A percentile compares a stretch with the other conserved stretches of the same genome.
Evolutionary conservation across 768 basidiomycete species (phyloP).

Genomic region (Daedaleopsis sinensis): DNA sequence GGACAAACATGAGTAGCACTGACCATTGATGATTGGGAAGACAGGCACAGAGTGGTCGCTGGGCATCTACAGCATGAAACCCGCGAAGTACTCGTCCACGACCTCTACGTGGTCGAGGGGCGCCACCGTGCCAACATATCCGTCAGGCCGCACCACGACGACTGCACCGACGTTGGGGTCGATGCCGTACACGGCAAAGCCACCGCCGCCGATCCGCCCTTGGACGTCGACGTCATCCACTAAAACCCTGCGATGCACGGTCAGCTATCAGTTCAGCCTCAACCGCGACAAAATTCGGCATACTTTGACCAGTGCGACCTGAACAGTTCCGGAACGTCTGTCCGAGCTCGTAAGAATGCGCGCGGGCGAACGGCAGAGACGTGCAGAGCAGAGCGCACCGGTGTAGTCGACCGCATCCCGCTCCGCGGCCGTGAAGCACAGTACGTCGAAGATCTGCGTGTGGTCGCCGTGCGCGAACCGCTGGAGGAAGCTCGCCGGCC

Average conservation of each 20-base stretch:
- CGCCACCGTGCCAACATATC: slow-evolving; percentile 63
- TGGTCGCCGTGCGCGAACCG: slow-evolving; percentile 25
- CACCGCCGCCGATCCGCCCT: slow-evolving; percentile 52
- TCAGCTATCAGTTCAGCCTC: not conserved
- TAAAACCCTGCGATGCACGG: slow-evolving; percentile 46
- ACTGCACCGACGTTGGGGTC: slow-evolving; percentile 45
- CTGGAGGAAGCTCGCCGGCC: slow-evolving; percentile 24
- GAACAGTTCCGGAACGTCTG: slow-evolving; percentile 47
- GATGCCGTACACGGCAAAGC: slow-evolving; percentile 61
- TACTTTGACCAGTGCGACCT: slow-evolving; percentile 65
- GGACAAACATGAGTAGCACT: not conserved
- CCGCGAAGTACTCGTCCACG: slow-evolving; percentile 50
- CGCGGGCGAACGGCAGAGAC: not conserved
- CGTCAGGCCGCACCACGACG: slow-evolving; percentile 64
- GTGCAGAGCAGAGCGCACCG: slow-evolving; percentile 22
- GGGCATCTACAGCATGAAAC: slow-evolving; percentile 38
- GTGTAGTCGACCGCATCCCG: slow-evolving; percentile 13
- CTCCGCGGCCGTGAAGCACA: slow-evolving; percentile 12
- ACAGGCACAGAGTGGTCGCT: too few relatives aligned
- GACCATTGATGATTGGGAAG: not conserved
- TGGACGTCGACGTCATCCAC: slow-evolving; percentile 57
- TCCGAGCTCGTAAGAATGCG: not conserved
- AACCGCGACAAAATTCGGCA: slow-evolving; percentile 8
- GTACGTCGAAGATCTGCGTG: slow-evolving; percentile 24
- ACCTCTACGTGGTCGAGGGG: slow-evolving; percentile 44